A percentile compares a stretch with the other conserved stretches of the same genome.
These are phyloP conservation scores for Chrysoporthe deuterocubensis DNA, from an alignment of 2,329 filamentous ascomycete genomes.

Conservation along the genomic window DNA sequence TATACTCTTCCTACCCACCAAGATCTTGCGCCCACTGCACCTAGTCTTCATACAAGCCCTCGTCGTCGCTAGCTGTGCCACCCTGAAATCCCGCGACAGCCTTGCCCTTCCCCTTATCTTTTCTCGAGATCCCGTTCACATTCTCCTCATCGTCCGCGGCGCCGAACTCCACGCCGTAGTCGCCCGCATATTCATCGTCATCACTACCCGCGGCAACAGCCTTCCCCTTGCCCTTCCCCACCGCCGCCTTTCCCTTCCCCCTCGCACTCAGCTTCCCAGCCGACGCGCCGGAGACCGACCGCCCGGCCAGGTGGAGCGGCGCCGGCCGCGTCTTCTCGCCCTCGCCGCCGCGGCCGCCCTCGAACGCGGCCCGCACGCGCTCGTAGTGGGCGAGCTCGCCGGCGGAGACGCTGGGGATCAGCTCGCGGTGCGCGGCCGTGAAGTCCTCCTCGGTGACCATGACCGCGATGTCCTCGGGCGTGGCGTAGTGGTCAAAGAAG, in stretches of 20 bases:
- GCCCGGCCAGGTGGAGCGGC: conserved; percentile 33
- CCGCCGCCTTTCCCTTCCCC: conserved; percentile 41
- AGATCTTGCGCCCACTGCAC: not conserved
- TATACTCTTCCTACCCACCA: not conserved
- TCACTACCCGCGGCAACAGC: conserved; percentile 43
- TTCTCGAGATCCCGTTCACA: conserved; percentile 24
- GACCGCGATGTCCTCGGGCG: conserved; percentile 80
- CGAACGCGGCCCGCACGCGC: conserved; percentile 79
- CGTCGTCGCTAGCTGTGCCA: conserved; percentile 60
- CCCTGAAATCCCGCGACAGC: conserved; percentile 56
- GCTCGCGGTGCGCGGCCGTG: conserved; percentile 75
- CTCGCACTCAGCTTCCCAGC: conserved; percentile 34
- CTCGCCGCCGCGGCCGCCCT: conserved; percentile 59
- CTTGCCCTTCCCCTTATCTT: conserved; percentile 61
- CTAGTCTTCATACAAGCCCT: conserved; percentile 56
- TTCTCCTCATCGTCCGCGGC: conserved; percentile 33
- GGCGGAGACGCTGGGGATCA: conserved; percentile 91
- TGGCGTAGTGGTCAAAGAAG: conserved; percentile 93
- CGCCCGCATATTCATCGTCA: conserved; percentile 40
- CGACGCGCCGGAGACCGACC: conserved; percentile 34
- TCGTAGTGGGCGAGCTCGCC: conserved; percentile 94
- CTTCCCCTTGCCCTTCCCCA: conserved; percentile 41
- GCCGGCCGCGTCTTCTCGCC: conserved; percentile 39
- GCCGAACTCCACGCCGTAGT: conserved; percentile 31
- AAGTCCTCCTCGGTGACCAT: conserved; percentile 92